Conservation (phyloP, 2,329 filamentous ascomycete genomes). For the Aspergillus sp. region DNA sequence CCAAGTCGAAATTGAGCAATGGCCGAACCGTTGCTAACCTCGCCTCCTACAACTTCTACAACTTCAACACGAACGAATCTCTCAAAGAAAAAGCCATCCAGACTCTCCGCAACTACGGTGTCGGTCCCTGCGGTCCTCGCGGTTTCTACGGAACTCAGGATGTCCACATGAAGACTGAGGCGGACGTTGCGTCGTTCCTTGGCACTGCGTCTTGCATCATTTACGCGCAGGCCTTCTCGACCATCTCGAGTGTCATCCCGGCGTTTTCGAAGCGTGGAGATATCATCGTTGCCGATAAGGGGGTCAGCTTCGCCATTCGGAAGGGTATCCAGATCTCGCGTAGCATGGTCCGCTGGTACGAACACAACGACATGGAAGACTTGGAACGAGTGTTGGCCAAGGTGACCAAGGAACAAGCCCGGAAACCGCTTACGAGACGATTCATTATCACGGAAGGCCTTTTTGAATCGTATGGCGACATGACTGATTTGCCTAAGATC, state of each 20-base stretch:
- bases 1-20: constrained; percentile 83
- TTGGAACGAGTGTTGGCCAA: constrained; percentile 81
- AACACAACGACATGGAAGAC: constrained; percentile 95
- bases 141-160: constrained; percentile 99
- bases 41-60: constrained; percentile 96
- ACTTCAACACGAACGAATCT: constrained; percentile 87
- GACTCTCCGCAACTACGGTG: constrained; percentile 90
- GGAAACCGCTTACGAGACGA: constrained; percentile 83
- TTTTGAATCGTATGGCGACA: constrained; percentile 87
- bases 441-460: constrained; percentile 96
- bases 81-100: constrained; percentile 95
- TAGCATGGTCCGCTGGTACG: constrained; percentile 89
- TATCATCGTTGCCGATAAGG: constrained; percentile 92
- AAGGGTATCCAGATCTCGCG: constrained; percentile 92
- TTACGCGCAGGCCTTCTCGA: constrained; percentile 94
- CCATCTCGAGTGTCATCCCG: constrained; percentile 94
- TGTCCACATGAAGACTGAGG: constrained; percentile 95
- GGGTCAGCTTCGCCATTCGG: constrained; percentile 89
- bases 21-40: constrained; percentile 91
- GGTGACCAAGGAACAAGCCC: constrained; percentile 82
- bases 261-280: constrained; percentile 96
- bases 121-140: constrained; percentile 92
- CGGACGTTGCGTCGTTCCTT: constrained; percentile 86
- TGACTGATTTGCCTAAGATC: constrained; percentile 79
- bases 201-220: constrained; percentile 89